Evolutionary conservation across 176 grass and related monocot species (phyloP), one percentile per base, ranked within the genome.

Genomic region (Carex littledalei): DNA sequence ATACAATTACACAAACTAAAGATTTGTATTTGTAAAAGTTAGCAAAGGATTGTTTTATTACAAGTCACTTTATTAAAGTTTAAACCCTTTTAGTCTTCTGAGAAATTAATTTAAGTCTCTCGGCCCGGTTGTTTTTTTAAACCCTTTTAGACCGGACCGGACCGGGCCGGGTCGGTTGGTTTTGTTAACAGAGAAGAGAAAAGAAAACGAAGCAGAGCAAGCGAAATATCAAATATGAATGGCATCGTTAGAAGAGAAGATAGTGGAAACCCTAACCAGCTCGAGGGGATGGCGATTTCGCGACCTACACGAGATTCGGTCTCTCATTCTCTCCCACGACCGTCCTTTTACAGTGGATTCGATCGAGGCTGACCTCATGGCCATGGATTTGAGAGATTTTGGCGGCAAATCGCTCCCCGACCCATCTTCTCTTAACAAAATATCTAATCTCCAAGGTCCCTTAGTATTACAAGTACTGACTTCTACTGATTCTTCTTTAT

Each of bases 321-420:
- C 91, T 73, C 81, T 88, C 12, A 84, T 84, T 39, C 78, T 88
- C 16, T 84, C 88, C 66, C 88, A 56, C 18, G 59, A 77, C 0
- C 63, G 85, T 79, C 80, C 91, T 34, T 60, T 84, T n/a, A 59
- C 86, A 1, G 71, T 84, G 65, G 89, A 92, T 66, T 86, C 86
- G 67, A 81, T 94, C 65, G 92, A 94, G 52, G 61, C 92, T 65
- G 88, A 90, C 85, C 95, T 94, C 72, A 29, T 90, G 82, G 72
- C 88, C 88, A 86, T 93, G 83, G 88, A 94, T 75, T 52, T 93
- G 89, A 90, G 88, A 58, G n/a, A 81, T 3, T 94, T 91, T 58
- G 92, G 91, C 0, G 89, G 63, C 18, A 94, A 89, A 57, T 81
- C 83, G 1, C 89, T 98, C 8, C 92, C 88, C 11, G 91, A 94